Evolutionary conservation across 2,329 filamentous ascomycete species (phyloP).

Genomic region (Sordariomycetes sp.): DNA sequence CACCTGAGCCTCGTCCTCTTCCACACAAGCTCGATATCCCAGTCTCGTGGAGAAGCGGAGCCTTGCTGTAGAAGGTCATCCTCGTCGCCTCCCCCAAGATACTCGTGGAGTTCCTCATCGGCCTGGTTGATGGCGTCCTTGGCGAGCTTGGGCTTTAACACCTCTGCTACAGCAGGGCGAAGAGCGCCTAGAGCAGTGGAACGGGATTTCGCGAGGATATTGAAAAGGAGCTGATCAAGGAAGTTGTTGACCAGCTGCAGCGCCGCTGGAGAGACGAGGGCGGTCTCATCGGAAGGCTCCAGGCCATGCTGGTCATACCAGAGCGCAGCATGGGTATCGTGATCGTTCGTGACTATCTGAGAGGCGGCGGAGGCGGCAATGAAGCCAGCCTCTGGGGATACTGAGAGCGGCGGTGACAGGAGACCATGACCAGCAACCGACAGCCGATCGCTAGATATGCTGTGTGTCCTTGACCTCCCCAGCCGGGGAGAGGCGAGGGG

Average conservation of each 20-base stretch:
- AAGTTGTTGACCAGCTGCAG: conserved; percentile 80
- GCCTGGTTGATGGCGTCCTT: conserved; percentile 74
- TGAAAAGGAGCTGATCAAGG: conserved; percentile 86
- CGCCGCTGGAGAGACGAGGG: conserved; percentile 61
- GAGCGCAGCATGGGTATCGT: conserved; percentile 61
- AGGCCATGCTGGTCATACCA: conserved; percentile 61
- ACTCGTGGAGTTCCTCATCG: conserved; percentile 79
- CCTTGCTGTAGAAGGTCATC: conserved; percentile 54
- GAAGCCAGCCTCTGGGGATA: conserved; percentile 74
- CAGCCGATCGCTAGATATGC: conserved; percentile 61
- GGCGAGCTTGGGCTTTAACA: conserved; percentile 82
- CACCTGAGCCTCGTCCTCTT: conserved; percentile 85
- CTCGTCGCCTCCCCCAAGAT: conserved; percentile 68
- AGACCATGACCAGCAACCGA: conserved; percentile 49
- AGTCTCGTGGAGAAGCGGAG: conserved; percentile 40
- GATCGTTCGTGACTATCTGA: conserved; percentile 82
- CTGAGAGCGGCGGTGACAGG: conserved; percentile 53
- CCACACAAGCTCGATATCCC: conserved; percentile 90
- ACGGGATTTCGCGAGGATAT: conserved; percentile 69
- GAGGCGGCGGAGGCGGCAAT: conserved; percentile 82
- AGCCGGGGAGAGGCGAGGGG: conserved; percentile 19
- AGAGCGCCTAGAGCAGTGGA: conserved; percentile 68
- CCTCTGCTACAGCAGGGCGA: conserved; percentile 72
- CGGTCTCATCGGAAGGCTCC: conserved; percentile 55
- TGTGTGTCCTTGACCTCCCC: conserved; percentile 42